A percentile compares a stretch with the other conserved stretches of the same genome.
phyloP scores from a whole-genome alignment of 208 protist genomes.

The Leishmania mexicana region DNA sequence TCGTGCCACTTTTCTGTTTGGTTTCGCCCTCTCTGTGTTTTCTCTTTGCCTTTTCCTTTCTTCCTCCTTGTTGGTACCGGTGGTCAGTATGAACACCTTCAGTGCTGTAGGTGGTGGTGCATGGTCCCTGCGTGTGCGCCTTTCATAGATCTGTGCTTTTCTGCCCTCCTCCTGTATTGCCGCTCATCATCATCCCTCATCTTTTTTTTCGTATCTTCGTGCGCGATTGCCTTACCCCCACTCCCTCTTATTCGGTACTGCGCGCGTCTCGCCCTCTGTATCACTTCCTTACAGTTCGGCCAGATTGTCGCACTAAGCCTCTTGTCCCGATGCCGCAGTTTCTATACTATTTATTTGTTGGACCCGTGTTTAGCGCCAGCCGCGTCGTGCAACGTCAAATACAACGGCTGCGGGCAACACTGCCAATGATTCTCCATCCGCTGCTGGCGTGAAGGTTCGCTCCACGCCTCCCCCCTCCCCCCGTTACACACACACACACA shows the following conservation, averaged over 20 bases:
- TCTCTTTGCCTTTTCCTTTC: not conserved
- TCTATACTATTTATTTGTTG: not conserved
- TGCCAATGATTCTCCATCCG: not conserved
- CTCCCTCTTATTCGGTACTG: conserved; percentile 1
- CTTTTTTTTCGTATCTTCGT: not conserved
- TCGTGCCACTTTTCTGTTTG: not conserved
- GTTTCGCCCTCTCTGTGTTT: too few relatives aligned
- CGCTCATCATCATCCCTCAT: not conserved
- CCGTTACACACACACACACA: not conserved
- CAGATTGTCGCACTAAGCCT: not conserved
- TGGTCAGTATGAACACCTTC: not conserved
- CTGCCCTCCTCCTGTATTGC: not conserved
- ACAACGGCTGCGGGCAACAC: not conserved
- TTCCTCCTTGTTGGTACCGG: conserved; percentile 11
- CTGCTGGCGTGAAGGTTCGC: not conserved
- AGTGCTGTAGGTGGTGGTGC: not conserved
- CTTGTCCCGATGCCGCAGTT: not conserved
- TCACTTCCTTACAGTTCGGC: not conserved
- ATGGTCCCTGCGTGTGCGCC: not conserved
- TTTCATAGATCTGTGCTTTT: conserved; percentile 17
- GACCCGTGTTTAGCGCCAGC: not conserved
- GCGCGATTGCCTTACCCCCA: conserved; percentile 12
- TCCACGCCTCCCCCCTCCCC: not conserved
- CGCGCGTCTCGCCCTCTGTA: not conserved
- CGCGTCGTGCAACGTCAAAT: not conserved